Conservation (phyloP, 1,284 basidiomycete species). For the Pascua sp. region DNA sequence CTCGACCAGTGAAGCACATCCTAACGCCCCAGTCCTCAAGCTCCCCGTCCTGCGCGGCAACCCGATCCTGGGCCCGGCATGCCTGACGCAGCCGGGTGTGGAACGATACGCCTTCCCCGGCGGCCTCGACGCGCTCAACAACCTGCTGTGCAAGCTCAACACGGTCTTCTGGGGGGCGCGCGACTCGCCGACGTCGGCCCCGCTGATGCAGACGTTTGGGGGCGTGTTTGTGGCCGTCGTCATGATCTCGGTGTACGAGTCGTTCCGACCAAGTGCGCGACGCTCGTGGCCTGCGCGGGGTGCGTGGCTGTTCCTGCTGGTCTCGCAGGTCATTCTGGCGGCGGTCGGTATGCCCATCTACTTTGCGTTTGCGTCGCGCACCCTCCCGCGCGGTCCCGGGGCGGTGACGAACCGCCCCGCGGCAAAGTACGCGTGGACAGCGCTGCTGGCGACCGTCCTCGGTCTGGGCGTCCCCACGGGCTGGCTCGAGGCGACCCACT, state of each 20-base stretch:
- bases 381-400: too few species aligned
- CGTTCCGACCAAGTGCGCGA: slow-evolving; percentile 13
- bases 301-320: background rate
- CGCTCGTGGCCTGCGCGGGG: background rate
- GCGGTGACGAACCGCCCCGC: slow-evolving; percentile 11
- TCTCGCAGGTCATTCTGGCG: slow-evolving; percentile 13
- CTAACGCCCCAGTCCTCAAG: too few species aligned
- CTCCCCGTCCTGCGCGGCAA: too few species aligned
- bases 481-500: background rate
- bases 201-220: slow-evolving; percentile 6
- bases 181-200: background rate
- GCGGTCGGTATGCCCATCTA: slow-evolving; percentile 11
- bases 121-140: background rate
- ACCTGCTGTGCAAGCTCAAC: slow-evolving; percentile 14
- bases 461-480: slow-evolving; percentile 7
- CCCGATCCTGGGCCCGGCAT: too few species aligned
- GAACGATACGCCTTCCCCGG: too few species aligned
- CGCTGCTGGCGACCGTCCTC: slow-evolving; percentile 8
- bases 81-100: too few species aligned
- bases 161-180: background rate
- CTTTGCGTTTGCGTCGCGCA: slow-evolving; percentile 4
- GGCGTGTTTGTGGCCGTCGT: slow-evolving; percentile 5
- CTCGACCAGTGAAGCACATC: too few species aligned
- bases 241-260: slow-evolving; percentile 12
- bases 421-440: slow-evolving; percentile 11